Evolutionary conservation across 2,329 filamentous ascomycete species (phyloP).

Genomic region (Phyllosticta citriasiana): DNA sequence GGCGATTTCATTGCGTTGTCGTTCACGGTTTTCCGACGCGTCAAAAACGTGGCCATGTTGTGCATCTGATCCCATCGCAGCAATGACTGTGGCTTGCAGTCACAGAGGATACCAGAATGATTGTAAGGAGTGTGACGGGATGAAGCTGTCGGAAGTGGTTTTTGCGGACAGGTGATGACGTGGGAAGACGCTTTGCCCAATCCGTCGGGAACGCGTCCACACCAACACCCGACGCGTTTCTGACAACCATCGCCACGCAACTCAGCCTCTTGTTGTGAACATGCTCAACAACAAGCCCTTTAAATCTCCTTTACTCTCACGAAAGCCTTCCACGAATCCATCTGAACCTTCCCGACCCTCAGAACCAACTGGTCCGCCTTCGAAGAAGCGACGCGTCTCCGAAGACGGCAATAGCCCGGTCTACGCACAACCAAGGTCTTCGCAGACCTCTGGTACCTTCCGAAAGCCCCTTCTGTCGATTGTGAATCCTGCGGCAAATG

Average conservation of each 20-base stretch:
- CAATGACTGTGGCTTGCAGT: background rate
- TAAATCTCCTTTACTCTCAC: constrained; percentile 23
- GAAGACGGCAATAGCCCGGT: constrained; percentile 17
- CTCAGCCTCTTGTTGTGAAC: background rate
- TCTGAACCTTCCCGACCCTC: constrained; percentile 13
- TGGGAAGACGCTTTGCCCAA: background rate
- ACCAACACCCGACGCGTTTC: background rate
- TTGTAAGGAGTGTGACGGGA: background rate
- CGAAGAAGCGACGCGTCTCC: constrained; percentile 33
- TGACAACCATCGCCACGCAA: background rate
- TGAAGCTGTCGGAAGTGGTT: background rate
- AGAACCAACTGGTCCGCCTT: constrained; percentile 20
- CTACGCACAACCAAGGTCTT: constrained; percentile 13
- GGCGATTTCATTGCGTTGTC: constrained; percentile 5
- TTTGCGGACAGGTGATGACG: background rate
- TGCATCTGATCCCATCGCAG: background rate
- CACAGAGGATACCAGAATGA: background rate
- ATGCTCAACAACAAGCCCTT: constrained; percentile 25
- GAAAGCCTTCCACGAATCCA: constrained; percentile 10
- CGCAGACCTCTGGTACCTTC: constrained; percentile 12
- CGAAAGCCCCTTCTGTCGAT: constrained; percentile 22
- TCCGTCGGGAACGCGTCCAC: background rate
- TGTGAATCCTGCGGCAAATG: constrained; percentile 14
- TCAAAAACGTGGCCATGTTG: background rate
- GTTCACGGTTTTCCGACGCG: constrained; percentile 1